Evolutionary conservation across 257 asterid genomes (phyloP).

Genomic region (Solanum bukasovii): DNA sequence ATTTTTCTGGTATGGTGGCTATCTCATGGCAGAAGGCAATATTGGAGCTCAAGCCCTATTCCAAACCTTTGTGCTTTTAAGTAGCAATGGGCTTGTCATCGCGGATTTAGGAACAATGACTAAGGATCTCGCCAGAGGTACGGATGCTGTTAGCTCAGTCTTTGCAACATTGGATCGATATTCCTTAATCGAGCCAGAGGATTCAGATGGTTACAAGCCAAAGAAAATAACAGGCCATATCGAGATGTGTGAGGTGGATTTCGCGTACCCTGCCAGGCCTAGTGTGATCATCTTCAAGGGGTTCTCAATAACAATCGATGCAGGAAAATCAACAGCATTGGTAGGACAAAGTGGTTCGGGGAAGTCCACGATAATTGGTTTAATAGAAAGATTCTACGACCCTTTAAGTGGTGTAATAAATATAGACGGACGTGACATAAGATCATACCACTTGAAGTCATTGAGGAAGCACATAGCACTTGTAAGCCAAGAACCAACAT

Average conservation of each 20-base stretch:
- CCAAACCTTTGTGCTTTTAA: constrained; percentile 65
- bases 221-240: constrained; percentile 39
- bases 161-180: constrained; percentile 57
- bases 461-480: constrained; percentile 63
- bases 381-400: constrained; percentile 73
- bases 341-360: constrained; percentile 91
- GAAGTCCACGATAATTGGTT: constrained; percentile 58
- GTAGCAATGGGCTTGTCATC: constrained; percentile 78
- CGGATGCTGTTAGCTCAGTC: constrained; percentile 57
- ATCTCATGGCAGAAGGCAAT: constrained; percentile 41
- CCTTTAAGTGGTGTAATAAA: constrained; percentile 46
- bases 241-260: constrained; percentile 45
- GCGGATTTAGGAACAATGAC: constrained; percentile 89
- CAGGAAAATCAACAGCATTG: constrained; percentile 69
- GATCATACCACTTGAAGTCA: constrained; percentile 45
- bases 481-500: constrained; percentile 73
- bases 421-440: constrained; percentile 60
- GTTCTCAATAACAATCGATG: constrained; percentile 47
- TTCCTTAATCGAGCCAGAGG: constrained; percentile 68
- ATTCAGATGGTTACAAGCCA: constrained; percentile 39
- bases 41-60: constrained; percentile 54
- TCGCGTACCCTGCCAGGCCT: constrained; percentile 66
- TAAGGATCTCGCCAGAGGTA: constrained; percentile 67
- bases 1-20: constrained; percentile 55
- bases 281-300: constrained; percentile 37